These are phyloP conservation scores for Ophiostoma ulmi DNA, from an alignment of 2,329 filamentous ascomycete species.

Conservation along the genomic window DNA sequence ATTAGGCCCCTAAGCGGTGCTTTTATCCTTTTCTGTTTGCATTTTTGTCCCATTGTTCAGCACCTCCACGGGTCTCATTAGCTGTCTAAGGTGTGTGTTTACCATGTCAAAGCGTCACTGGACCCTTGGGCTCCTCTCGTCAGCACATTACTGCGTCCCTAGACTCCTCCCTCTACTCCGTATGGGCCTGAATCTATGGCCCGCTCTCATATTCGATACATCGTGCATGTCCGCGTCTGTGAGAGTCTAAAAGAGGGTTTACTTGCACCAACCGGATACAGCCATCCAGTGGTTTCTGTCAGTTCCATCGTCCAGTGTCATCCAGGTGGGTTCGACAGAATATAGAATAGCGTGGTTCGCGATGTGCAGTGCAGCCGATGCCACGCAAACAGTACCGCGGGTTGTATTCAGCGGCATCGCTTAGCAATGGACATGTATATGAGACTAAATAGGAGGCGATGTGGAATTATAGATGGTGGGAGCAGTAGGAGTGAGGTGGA, in stretches of 20 bases:
- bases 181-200: neutral
- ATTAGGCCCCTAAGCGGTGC: neutral
- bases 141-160: neutral
- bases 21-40: too few species aligned
- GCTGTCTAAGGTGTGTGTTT: neutral
- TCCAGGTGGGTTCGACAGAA: neutral
- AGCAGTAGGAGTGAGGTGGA: neutral
- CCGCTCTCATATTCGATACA: neutral
- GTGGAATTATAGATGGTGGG: neutral
- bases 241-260: neutral
- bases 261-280: neutral
- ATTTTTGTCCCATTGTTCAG: neutral
- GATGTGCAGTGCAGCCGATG: slow-evolving; percentile 7
- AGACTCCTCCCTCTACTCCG: neutral
- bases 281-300: neutral
- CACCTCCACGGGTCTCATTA: neutral
- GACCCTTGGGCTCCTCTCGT: neutral
- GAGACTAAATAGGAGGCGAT: neutral
- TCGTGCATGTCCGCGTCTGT: neutral
- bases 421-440: neutral
- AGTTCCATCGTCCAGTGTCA: neutral
- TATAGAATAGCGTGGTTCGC: neutral
- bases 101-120: neutral
- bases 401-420: neutral
- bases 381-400: neutral